Evolutionary conservation across 1,284 basidiomycete species (phyloP).

Genomic region (Malassezia cuniculi): DNA sequence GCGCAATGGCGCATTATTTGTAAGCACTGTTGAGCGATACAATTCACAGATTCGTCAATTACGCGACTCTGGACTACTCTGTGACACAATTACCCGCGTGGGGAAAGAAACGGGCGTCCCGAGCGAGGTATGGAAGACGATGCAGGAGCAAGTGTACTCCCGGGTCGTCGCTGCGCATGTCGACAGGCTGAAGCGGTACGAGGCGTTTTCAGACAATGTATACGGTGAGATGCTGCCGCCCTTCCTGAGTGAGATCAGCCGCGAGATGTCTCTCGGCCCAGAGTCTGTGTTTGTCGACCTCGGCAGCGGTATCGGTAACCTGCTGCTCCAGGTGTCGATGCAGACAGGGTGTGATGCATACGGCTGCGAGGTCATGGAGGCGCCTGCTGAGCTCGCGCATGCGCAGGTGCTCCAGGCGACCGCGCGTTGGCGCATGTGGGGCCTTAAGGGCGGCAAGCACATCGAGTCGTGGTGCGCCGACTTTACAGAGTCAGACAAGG

Average conservation of each 20-base stretch:
- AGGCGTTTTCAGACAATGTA: conserved; percentile 45
- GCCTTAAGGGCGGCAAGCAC: conserved; percentile 45
- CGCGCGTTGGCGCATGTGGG: conserved; percentile 50
- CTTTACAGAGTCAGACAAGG: conserved; percentile 47
- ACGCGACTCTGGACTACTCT: conserved; percentile 42
- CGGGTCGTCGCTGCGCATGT: conserved; percentile 50
- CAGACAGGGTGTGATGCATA: conserved; percentile 49
- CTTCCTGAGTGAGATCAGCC: conserved; percentile 46
- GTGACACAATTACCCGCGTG: conserved; percentile 33
- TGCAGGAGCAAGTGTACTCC: conserved; percentile 51
- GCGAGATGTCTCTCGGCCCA: conserved; percentile 41
- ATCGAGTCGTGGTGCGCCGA: conserved; percentile 49
- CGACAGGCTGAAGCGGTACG: conserved; percentile 48
- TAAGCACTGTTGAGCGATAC: conserved; percentile 48
- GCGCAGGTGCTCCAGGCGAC: conserved; percentile 49
- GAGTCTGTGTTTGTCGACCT: conserved; percentile 49
- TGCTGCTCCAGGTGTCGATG: conserved; percentile 50
- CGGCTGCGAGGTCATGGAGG: conserved; percentile 51
- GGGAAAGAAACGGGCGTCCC: conserved; percentile 29
- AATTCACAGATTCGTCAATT: conserved; percentile 48
- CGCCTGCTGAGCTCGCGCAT: conserved; percentile 48
- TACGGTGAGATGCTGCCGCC: conserved; percentile 47
- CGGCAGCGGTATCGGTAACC: conserved; percentile 52
- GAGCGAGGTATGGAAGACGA: conserved; percentile 48
- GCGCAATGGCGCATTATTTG: conserved; percentile 48